Evolutionary conservation across 805 yeast genomes (phyloP), one percentile per base, ranked within the genome.

Genomic region (Alloascoidea hylecoeti): DNA sequence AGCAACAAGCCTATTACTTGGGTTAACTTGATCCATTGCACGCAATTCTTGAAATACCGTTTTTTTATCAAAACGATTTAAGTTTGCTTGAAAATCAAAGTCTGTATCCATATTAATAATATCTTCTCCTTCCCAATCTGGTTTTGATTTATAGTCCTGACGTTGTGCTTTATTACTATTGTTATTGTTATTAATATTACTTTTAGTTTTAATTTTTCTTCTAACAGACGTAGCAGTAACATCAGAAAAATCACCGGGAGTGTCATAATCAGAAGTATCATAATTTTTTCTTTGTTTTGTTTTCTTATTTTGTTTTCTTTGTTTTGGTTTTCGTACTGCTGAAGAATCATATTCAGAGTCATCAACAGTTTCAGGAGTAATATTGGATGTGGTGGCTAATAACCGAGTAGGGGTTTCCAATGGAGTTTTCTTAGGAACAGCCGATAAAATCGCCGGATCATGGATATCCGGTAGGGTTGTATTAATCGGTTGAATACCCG

Each of bases 81-180:
- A 64, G 51, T 81, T 83, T 12, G 83, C 77, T 39, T 74, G 83
- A 56, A 88, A 88, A 54, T 88, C 96, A 57, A 88, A 88, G 44
- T 85, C 96, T 64, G 52, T 72, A 38, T 63, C 66, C 75, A 76
- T 72, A 35, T 63, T 70, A 2, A 62, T 60, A 9, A 59, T 57
- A 15, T 56, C 50, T 9, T 50, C 50, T 17, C 46, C 47, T 15
- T 49, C 51, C 49, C 51, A 46, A 32, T 41, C 47, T 33, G 38
- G 42, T n/a, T 27, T 23, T 18, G 49, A 36, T 15, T 40, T 39
- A 18, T 47, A 47, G 35, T 46, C 39, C 37, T 51, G 49, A 15
- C 47, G 50, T 15, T 35, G 39, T 15, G 49, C 41, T 2, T 16
- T 28, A 13, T 28, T 16, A 12, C 18, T 40, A 18, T 15, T 16